Conservation (phyloP, 495 filamentous ascomycete species). For the Hypoxylon intermedium region DNA sequence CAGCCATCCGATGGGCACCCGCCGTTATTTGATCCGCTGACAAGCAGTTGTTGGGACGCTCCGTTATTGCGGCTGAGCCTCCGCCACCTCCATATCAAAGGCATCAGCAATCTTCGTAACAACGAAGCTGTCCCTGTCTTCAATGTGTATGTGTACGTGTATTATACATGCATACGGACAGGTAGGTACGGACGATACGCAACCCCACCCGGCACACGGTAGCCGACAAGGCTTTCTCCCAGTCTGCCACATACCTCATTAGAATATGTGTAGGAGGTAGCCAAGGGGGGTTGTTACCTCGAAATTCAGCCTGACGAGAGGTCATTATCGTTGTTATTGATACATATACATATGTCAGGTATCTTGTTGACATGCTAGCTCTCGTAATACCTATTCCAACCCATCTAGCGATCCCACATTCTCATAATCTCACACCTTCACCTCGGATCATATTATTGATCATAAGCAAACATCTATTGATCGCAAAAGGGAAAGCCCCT, state of each 20-base stretch:
- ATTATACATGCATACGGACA: not conserved
- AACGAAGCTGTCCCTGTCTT: no score
- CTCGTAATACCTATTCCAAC: not conserved
- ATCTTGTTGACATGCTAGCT: not conserved
- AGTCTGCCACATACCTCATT: conserved; percentile 4
- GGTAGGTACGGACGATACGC: conserved; percentile 4
- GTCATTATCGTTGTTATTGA: not conserved
- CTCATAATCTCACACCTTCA: not conserved
- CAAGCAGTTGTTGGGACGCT: conserved; percentile 25
- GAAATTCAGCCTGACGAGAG: conserved; percentile 24
- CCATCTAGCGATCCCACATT: not conserved
- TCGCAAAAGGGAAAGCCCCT: conserved; percentile 3
- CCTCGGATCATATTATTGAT: conserved; percentile 6
- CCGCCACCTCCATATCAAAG: conserved; percentile 10
- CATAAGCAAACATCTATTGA: not conserved
- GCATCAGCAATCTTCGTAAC: not conserved
- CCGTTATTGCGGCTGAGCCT: conserved; percentile 44
- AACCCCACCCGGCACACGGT: conserved; percentile 19
- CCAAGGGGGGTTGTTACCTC: conserved; percentile 15
- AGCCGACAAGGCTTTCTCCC: conserved; percentile 26
- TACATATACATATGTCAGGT: not conserved
- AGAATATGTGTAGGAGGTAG: not conserved
- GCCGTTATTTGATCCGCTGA: not conserved
- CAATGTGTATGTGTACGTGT: no score
- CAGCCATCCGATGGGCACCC: not conserved